Percentiles rank a stretch among this genome's conserved stretches.
Conservation (phyloP, 2,329 filamentous ascomycete genomes). For the Epichloe hybrida region DNA sequence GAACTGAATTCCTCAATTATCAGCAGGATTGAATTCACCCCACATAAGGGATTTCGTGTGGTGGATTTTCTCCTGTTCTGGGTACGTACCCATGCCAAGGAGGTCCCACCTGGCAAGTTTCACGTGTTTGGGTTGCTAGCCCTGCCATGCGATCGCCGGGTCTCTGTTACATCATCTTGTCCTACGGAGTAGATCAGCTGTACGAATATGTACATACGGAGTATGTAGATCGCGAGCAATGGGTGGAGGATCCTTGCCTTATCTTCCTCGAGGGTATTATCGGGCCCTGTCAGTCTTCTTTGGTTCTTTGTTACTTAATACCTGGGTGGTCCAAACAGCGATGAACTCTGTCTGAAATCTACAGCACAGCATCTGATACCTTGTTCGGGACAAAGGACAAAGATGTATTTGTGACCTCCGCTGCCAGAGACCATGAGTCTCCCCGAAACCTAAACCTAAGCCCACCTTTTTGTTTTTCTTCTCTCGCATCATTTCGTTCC, state of each 20-base stretch:
- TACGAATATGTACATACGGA: too few species aligned
- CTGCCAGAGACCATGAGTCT: not conserved
- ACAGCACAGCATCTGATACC: slow-evolving; percentile 4
- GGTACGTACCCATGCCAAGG: too few species aligned
- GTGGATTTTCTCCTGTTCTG: not conserved
- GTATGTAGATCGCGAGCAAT: not conserved
- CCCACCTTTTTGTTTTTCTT: not conserved
- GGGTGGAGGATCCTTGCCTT: not conserved
- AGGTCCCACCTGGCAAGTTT: slow-evolving; percentile 3
- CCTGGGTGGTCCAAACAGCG: slow-evolving; percentile 1
- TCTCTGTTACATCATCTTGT: not conserved
- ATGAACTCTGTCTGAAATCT: not conserved
- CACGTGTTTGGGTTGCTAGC: slow-evolving; percentile 4
- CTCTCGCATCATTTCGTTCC: not conserved
- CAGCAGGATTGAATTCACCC: not conserved
- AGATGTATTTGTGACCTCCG: not conserved
- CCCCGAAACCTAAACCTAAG: not conserved
- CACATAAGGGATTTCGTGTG: not conserved
- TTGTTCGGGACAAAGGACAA: not conserved
- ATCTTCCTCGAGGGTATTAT: not conserved
- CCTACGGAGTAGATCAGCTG: not conserved
- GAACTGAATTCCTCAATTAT: not conserved
- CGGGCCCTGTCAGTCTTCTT: not conserved
- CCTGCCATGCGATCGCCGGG: not conserved
- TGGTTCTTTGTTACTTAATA: not conserved